These are phyloP conservation scores for Aureobasidium musti DNA, from an alignment of 2,329 filamentous ascomycete genomes.

Conservation along the genomic window DNA sequence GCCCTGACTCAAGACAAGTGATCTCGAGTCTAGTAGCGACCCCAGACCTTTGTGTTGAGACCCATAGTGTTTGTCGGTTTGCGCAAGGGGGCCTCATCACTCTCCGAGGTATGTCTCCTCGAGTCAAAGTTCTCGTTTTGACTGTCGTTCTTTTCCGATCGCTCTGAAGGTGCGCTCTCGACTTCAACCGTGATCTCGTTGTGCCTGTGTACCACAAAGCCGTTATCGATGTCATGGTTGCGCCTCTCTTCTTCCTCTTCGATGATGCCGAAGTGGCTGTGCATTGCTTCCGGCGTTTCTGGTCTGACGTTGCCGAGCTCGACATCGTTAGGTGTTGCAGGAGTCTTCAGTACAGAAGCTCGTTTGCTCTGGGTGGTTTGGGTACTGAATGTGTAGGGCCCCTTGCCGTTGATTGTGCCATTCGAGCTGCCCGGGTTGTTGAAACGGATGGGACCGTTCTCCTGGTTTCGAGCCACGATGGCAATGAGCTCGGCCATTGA, in stretches of 20 bases:
- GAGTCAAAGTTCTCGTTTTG: conserved; percentile 10
- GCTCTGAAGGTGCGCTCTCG: conserved; percentile 14
- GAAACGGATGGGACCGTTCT: conserved; percentile 1
- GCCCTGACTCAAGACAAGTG: too few species aligned
- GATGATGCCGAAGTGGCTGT: conserved; percentile 12
- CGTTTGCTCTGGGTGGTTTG: conserved; percentile 11
- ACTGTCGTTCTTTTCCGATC: not conserved
- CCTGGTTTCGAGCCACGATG: conserved; percentile 39
- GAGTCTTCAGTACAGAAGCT: not conserved
- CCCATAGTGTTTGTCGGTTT: conserved; percentile 23
- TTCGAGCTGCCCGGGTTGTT: conserved; percentile 6
- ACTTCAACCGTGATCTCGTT: conserved; percentile 21
- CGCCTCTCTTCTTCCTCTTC: conserved; percentile 11
- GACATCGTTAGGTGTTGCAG: not conserved
- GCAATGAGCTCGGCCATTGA: conserved; percentile 55
- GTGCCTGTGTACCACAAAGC: conserved; percentile 26
- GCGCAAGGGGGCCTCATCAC: conserved; percentile 13
- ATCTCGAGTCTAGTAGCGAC: conserved; percentile 13
- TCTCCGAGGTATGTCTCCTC: conserved; percentile 18
- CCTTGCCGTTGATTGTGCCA: not conserved
- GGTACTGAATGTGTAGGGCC: conserved; percentile 14
- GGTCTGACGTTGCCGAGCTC: conserved; percentile 17
- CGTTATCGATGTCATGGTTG: not conserved
- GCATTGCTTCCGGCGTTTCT: not conserved
- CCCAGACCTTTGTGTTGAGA: conserved; percentile 24